A percentile compares a stretch with the other conserved stretches of the same genome.
phyloP scores from a whole-genome alignment of 768 basidiomycete genomes.

The Mycena galopus region DNA sequence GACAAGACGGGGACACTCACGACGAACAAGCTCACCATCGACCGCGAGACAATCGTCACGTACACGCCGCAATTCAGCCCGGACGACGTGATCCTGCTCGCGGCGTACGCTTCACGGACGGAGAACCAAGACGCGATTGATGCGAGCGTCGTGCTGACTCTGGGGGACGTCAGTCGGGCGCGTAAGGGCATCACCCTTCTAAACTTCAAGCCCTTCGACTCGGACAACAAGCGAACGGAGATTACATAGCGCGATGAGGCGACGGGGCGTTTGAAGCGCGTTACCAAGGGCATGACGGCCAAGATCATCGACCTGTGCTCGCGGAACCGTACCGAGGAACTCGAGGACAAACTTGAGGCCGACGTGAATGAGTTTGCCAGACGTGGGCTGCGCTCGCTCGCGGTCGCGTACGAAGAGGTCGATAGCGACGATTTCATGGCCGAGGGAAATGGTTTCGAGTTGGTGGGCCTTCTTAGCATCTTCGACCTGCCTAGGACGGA shows the following conservation, averaged over 20 bases:
- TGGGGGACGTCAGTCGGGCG: constrained; percentile 79
- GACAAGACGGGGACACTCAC: constrained; percentile 99
- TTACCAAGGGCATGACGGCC: constrained; percentile 99
- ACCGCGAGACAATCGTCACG: constrained; percentile 90
- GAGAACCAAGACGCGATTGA: constrained; percentile 99
- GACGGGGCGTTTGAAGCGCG: constrained; percentile 92
- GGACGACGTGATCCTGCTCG: constrained; percentile 92
- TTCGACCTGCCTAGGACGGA: constrained; percentile 98
- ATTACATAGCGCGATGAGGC: constrained; percentile 97
- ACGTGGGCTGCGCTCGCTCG: constrained; percentile 98
- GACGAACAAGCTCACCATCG: constrained; percentile 99
- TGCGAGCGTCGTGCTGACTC: constrained; percentile 82
- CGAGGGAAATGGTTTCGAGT: constrained; percentile 96
- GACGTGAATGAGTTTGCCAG: constrained; percentile 96
- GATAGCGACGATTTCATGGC: constrained; percentile 84
- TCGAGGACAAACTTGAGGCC: constrained; percentile 90
- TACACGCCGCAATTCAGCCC: constrained; percentile 82
- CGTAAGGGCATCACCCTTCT: constrained; percentile 95
- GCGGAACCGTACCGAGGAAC: constrained; percentile 94
- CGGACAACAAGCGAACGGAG: constrained; percentile 98
- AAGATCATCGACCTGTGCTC: constrained; percentile 97
- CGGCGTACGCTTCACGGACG: constrained; percentile 96
- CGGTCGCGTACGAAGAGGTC: constrained; percentile 95
- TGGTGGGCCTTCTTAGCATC: constrained; percentile 96
- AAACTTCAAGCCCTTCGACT: constrained; percentile 99